phyloP scores from a whole-genome alignment of 805 yeast species.

The Starmerella riodocensis region DNA sequence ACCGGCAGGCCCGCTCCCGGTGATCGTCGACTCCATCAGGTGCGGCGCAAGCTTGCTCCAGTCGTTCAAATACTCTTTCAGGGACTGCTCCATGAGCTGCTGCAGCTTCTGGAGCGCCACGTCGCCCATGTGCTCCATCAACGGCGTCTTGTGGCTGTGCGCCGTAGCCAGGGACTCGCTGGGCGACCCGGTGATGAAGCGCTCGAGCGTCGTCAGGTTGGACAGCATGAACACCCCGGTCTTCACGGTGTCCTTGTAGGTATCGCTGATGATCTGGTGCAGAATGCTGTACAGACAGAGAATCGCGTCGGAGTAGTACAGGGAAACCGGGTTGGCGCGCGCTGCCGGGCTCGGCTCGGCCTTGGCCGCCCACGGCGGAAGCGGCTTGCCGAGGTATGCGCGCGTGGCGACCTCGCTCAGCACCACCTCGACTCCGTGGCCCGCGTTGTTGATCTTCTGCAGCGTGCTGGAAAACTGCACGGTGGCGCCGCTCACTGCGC shows the following conservation, averaged over 20 bases:
- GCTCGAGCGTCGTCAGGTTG: slow-evolving; percentile 20
- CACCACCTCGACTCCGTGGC: slow-evolving; percentile 38
- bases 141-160: slow-evolving; percentile 30
- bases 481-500: slow-evolving; percentile 56
- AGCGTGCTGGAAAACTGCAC: slow-evolving; percentile 60
- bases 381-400: slow-evolving; percentile 51
- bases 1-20: slow-evolving; percentile 32
- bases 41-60: slow-evolving; percentile 73
- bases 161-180: slow-evolving; percentile 10
- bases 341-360: slow-evolving; percentile 33
- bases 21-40: slow-evolving; percentile 68
- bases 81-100: slow-evolving; percentile 37
- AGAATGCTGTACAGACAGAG: slow-evolving; percentile 57
- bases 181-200: slow-evolving; percentile 13
- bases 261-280: slow-evolving; percentile 42
- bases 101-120: slow-evolving; percentile 32
- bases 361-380: slow-evolving; percentile 40
- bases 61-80: slow-evolving; percentile 49
- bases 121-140: slow-evolving; percentile 26
- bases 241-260: slow-evolving; percentile 23
- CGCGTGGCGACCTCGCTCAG: slow-evolving; percentile 45
- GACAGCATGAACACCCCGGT: slow-evolving; percentile 33
- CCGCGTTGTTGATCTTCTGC: slow-evolving; percentile 50
- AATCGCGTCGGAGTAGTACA: slow-evolving; percentile 63
- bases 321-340: slow-evolving; percentile 30